Percentiles rank a stretch among this genome's conserved stretches.
phyloP scores from a whole-genome alignment of 2,329 filamentous ascomycete species.

The Raffaelea ambrosiae region DNA sequence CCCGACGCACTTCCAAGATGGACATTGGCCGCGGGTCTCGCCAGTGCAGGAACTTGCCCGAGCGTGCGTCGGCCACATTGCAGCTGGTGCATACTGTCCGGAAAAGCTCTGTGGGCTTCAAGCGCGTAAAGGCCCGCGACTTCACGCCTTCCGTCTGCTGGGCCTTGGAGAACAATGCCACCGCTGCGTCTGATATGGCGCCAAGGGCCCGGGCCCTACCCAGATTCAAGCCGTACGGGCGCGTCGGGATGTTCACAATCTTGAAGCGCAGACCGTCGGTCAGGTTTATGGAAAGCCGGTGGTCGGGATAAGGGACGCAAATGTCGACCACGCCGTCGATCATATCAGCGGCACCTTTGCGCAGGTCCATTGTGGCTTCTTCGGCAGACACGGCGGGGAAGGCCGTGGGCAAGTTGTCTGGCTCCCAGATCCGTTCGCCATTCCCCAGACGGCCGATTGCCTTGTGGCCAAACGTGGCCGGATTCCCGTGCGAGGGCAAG shows the following conservation, averaged over 20 bases:
- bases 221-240: conserved; percentile 47
- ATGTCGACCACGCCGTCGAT: conserved; percentile 51
- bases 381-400: conserved; percentile 49
- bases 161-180: conserved; percentile 27
- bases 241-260: conserved; percentile 49
- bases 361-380: conserved; percentile 52
- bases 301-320: conserved; percentile 60
- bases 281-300: conserved; percentile 41
- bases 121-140: conserved; percentile 30
- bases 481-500: conserved; percentile 49
- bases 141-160: conserved; percentile 8
- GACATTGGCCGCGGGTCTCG: conserved; percentile 50
- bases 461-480: conserved; percentile 29
- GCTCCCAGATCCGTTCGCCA: conserved; percentile 46
- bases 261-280: conserved; percentile 32
- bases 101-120: conserved; percentile 38
- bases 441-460: conserved; percentile 51
- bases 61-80: conserved; percentile 42
- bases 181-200: conserved; percentile 28
- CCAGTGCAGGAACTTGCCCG: conserved; percentile 56
- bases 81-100: conserved; percentile 53
- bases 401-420: conserved; percentile 42
- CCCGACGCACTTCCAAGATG: conserved; percentile 58
- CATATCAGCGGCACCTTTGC: conserved; percentile 31
- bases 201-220: conserved; percentile 33